These are phyloP conservation scores for Ustilaginoidea virens DNA, from an alignment of 2,329 filamentous ascomycete species.

Conservation along the genomic window DNA sequence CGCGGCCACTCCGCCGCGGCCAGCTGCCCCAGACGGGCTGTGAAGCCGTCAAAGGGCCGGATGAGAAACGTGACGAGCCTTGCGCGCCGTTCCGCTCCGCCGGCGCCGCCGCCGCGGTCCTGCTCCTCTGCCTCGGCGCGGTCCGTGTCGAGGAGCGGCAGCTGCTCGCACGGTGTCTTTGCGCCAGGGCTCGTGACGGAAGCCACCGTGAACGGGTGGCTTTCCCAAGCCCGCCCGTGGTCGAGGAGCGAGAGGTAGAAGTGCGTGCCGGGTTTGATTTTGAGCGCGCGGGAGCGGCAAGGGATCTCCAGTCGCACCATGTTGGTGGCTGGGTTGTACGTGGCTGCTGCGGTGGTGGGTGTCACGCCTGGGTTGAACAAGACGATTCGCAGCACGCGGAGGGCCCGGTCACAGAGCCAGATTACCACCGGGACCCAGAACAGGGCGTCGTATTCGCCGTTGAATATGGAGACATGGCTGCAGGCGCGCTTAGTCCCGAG, in stretches of 20 bases:
- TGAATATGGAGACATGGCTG: conserved; percentile 37
- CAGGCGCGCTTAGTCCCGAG: conserved; percentile 2
- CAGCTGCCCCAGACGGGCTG: conserved; percentile 17
- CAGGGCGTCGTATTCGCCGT: conserved; percentile 29
- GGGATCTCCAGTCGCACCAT: conserved; percentile 26
- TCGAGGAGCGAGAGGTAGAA: conserved; percentile 29
- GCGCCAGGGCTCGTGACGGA: conserved; percentile 8
- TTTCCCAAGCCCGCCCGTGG: conserved; percentile 27
- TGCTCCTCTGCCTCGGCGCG: conserved; percentile 3
- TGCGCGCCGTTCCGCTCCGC: not conserved
- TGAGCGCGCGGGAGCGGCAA: conserved; percentile 16
- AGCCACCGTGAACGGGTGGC: conserved; percentile 33
- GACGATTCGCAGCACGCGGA: conserved; percentile 26
- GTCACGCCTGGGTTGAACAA: conserved; percentile 23
- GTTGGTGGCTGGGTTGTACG: conserved; percentile 22
- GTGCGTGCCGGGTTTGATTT: conserved; percentile 23
- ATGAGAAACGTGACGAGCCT: conserved; percentile 25
- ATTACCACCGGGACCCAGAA: conserved; percentile 33
- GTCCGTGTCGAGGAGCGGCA: conserved; percentile 14
- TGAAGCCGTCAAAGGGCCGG: conserved; percentile 29
- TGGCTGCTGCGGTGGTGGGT: conserved; percentile 17
- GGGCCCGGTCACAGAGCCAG: conserved; percentile 32
- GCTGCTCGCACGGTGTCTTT: conserved; percentile 14
- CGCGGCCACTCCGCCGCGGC: conserved; percentile 12
- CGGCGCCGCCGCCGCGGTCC: not conserved